A percentile compares a stretch with the other conserved stretches of the same genome.
Evolutionary conservation across 2,329 filamentous ascomycete genomes (phyloP).

Genomic region (Parascedosporium putredinis): DNA sequence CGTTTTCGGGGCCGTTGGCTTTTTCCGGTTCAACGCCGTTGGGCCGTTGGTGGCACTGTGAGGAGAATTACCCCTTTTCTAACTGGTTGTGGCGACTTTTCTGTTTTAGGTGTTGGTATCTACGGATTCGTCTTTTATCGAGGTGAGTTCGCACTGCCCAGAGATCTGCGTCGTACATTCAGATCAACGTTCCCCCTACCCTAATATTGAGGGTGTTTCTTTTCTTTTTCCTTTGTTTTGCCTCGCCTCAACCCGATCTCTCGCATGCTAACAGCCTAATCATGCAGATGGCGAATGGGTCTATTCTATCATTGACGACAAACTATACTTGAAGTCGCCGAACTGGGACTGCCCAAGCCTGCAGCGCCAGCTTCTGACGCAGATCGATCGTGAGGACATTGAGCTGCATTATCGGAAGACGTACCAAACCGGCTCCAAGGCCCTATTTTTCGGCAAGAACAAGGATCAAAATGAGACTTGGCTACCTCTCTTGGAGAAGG

Average conservation of each 20-base stretch:
- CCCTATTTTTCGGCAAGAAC: conserved; percentile 69
- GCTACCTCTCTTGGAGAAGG: conserved; percentile 72
- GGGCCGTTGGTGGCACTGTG: conserved; percentile 9
- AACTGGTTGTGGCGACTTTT: conserved; percentile 26
- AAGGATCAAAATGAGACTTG: conserved; percentile 71
- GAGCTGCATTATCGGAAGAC: conserved; percentile 61
- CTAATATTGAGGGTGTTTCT: neutral
- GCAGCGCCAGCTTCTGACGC: conserved; percentile 63
- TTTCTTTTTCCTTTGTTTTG: too few relatives aligned
- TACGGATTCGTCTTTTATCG: conserved; percentile 85
- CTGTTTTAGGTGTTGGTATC: conserved; percentile 59
- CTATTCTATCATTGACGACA: conserved; percentile 84
- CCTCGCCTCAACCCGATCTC: too few relatives aligned
- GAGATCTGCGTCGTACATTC: too few relatives aligned
- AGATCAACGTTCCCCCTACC: neutral
- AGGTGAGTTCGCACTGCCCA: too few relatives aligned
- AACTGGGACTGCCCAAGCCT: conserved; percentile 72
- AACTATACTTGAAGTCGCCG: conserved; percentile 72
- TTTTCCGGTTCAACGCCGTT: too few relatives aligned
- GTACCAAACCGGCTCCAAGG: conserved; percentile 65
- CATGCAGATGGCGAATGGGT: conserved; percentile 72
- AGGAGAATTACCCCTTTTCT: conserved; percentile 25
- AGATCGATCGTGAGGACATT: conserved; percentile 63
- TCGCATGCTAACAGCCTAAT: neutral
- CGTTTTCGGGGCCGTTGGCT: too few relatives aligned